Conservation (phyloP, 1,284 basidiomycete species). For the Xerocomus nothofagi region DNA sequence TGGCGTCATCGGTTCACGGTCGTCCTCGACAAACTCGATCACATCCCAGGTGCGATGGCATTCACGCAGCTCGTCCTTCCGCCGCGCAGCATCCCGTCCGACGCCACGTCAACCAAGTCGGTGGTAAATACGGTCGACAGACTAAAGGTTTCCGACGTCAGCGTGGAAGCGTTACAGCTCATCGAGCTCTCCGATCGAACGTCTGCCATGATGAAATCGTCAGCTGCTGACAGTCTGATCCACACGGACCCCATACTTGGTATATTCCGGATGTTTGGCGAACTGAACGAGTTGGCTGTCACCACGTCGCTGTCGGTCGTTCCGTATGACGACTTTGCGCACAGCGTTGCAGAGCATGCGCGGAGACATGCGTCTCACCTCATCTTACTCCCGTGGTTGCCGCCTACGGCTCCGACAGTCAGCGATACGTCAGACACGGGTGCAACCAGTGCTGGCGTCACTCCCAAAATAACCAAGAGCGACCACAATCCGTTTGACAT, state of each 20-base stretch:
- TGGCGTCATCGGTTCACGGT: slow-evolving; percentile 62
- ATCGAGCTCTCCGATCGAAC: slow-evolving; percentile 91
- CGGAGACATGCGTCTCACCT: slow-evolving; percentile 64
- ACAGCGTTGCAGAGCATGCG: slow-evolving; percentile 71
- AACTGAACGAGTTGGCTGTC: slow-evolving; percentile 71
- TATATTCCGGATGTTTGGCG: slow-evolving; percentile 83
- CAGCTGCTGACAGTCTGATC: slow-evolving; percentile 69
- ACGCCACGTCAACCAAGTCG: slow-evolving; percentile 17
- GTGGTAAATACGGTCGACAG: not conserved
- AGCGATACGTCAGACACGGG: slow-evolving; percentile 5
- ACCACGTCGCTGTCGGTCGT: slow-evolving; percentile 66
- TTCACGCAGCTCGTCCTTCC: slow-evolving; percentile 58
- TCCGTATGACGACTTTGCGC: slow-evolving; percentile 68
- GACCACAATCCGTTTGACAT: slow-evolving; percentile 58
- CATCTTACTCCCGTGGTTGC: slow-evolving; percentile 82
- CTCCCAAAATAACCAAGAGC: slow-evolving; percentile 3
- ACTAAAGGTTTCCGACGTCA: slow-evolving; percentile 9
- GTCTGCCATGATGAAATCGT: slow-evolving; percentile 87
- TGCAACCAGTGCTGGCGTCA: not conserved
- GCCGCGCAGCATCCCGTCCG: not conserved
- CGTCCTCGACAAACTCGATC: slow-evolving; percentile 87
- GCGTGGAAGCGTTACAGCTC: slow-evolving; percentile 75
- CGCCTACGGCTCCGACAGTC: slow-evolving; percentile 13
- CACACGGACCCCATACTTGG: slow-evolving; percentile 80
- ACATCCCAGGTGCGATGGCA: slow-evolving; percentile 75